Evolutionary conservation across 192 early-diverging fungal genomes (phyloP).

Genomic region (Coemansia pectinata): DNA sequence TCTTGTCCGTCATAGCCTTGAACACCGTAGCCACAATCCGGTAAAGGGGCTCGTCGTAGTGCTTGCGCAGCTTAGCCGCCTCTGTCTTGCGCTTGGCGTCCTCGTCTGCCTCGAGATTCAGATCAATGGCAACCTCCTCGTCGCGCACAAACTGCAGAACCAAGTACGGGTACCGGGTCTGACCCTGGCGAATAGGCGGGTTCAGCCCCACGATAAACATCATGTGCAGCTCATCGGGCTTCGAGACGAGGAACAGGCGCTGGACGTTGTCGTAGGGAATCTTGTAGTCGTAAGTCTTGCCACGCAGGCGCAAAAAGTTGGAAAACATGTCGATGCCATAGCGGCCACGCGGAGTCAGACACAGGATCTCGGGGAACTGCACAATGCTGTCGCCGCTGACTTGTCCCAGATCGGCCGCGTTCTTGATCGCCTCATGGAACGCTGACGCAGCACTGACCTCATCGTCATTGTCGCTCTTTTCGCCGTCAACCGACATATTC

Average conservation of each 20-base stretch:
- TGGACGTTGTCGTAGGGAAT: constrained; percentile 84
- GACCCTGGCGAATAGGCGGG: constrained; percentile 95
- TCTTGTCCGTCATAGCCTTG: constrained; percentile 76
- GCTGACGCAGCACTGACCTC: constrained; percentile 68
- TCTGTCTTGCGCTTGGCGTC: constrained; percentile 61
- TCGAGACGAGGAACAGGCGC: constrained; percentile 84
- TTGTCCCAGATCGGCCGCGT: constrained; percentile 85
- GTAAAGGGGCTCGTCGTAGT: constrained; percentile 85
- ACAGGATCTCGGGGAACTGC: constrained; percentile 84
- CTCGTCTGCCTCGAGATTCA: constrained; percentile 82
- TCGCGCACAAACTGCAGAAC: constrained; percentile 96
- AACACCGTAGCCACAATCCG: constrained; percentile 86
- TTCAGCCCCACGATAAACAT: constrained; percentile 95
- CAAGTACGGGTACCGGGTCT: constrained; percentile 92
- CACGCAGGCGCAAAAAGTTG: constrained; percentile 88
- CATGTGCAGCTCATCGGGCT: constrained; percentile 90
- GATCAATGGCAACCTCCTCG: constrained; percentile 80
- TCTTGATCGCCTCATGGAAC: constrained; percentile 91
- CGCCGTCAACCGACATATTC: constrained; percentile 44
- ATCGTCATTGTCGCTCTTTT: constrained; percentile 57
- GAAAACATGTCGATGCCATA: constrained; percentile 94
- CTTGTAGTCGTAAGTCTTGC: constrained; percentile 98
- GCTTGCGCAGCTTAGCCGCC: constrained; percentile 72
- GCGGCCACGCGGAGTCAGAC: constrained; percentile 90
- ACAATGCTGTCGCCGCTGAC: constrained; percentile 87